Percentiles rank a stretch among this genome's conserved stretches.
Conservation (phyloP, 2,329 filamentous ascomycete species). For the Penicillium sp. region DNA sequence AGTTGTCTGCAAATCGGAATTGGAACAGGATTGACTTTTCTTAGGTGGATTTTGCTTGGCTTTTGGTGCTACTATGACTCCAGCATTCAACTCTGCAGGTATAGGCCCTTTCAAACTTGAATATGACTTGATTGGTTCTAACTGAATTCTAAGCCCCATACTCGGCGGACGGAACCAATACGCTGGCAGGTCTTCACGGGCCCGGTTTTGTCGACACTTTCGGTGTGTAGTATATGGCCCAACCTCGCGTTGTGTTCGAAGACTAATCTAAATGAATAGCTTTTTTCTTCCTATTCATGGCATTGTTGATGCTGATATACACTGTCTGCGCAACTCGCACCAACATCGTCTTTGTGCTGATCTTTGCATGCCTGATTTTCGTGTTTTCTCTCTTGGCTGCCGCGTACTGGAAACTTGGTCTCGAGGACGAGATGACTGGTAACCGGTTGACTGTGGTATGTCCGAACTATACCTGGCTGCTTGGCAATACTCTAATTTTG, state of each 20-base stretch:
- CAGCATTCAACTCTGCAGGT: conserved; percentile 53
- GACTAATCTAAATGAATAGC: conserved; percentile 8
- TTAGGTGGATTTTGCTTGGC: conserved; percentile 55
- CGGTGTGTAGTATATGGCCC: conserved; percentile 5
- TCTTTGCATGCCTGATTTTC: conserved; percentile 65
- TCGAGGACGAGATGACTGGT: conserved; percentile 33
- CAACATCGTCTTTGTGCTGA: conserved; percentile 68
- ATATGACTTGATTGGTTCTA: background rate
- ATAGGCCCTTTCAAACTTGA: conserved; percentile 33
- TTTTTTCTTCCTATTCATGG: conserved; percentile 68
- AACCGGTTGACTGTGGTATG: conserved; percentile 29
- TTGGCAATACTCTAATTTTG: too few species aligned
- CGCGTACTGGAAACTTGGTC: conserved; percentile 59
- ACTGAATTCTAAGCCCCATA: conserved; percentile 18
- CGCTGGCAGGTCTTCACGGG: conserved; percentile 16
- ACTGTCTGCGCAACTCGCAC: conserved; percentile 70
- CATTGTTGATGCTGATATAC: conserved; percentile 65
- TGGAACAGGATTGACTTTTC: background rate
- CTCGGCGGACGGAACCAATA: conserved; percentile 27
- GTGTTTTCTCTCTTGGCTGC: conserved; percentile 62
- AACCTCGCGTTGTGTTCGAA: background rate
- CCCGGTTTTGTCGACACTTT: conserved; percentile 25
- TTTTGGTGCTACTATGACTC: conserved; percentile 57
- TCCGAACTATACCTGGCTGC: background rate
- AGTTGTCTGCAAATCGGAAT: conserved; percentile 4